Base-by-base conservation (phyloP, 139 green algal genomes). In the Chlorella sp. region DNA sequence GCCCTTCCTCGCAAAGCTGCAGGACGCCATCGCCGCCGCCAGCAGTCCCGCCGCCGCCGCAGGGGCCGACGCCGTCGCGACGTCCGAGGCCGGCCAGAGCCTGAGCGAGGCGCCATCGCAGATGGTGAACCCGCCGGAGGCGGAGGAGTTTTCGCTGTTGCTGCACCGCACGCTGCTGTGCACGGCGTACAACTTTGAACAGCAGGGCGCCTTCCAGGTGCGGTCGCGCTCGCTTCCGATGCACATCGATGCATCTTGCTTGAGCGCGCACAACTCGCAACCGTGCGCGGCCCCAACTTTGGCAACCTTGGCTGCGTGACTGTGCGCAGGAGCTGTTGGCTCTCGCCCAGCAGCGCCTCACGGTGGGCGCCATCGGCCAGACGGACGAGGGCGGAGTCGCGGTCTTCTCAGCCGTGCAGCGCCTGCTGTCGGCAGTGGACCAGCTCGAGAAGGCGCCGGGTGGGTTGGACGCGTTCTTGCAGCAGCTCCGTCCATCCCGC, bases 151-250 rank as follows among this genome's bases (percentile, higher is more conserved):
- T 5, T 60, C 64, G 14, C 69, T 73, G 49, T 49, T 77, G 30
- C 61, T 72, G 4, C 76, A 70, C 32, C 74, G 84, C 68, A 72
- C 64, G 17, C 62, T 88, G 10, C 62, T 88, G 73, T 82, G 75
- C 63, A 71, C 75, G 2, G 83, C 83, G 0, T 82, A 80, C 73
- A 79, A 76, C 69, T 73, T 82, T 49, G 79, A 85, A 64, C 72
- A 81, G 32, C 31, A 65, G 32, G n/a, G 36, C 2, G 51, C 49
- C 24, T 83, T 88, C 36, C 35, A 70, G 27, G 50, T 55, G 17
- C 10, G 42, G 42, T 55, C 10, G 17, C 42, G 17, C n/a, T n/a
- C n/a, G n/a, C n/a, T n/a, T n/a, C n/a, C n/a, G n/a, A n/a, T n/a
- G n/a, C n/a, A n/a, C n/a, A n/a, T n/a, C n/a, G n/a, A n/a, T n/a